Conservation (phyloP, 2,329 filamentous ascomycete species). For the Neophaeococcomyces mojaviensis region DNA sequence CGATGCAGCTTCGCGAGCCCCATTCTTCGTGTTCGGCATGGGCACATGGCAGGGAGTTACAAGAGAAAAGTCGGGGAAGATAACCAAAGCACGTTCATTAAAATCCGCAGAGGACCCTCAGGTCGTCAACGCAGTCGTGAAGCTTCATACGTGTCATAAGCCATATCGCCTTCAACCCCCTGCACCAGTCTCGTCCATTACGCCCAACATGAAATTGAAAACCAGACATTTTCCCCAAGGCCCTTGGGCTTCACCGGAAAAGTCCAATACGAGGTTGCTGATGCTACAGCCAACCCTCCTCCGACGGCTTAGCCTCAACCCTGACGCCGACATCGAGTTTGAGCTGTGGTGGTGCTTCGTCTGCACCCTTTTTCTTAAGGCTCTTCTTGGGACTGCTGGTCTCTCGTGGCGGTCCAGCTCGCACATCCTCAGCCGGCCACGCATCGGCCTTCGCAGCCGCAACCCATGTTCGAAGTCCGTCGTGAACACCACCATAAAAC, state of each 20-base stretch:
- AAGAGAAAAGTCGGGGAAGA: too few relatives aligned
- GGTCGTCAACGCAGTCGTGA: too few relatives aligned
- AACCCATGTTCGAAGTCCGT: slow-evolving; percentile 82
- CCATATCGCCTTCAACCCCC: neutral
- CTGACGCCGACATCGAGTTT: slow-evolving; percentile 39
- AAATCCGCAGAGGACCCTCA: too few relatives aligned
- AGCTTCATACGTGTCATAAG: slow-evolving; percentile 3
- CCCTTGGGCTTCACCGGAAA: slow-evolving; percentile 4
- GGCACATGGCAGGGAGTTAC: too few relatives aligned
- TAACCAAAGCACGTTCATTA: too few relatives aligned
- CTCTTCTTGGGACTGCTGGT: slow-evolving; percentile 38
- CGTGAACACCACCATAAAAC: slow-evolving; percentile 88
- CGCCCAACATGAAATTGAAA: neutral
- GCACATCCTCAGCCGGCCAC: slow-evolving; percentile 76
- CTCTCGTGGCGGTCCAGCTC: slow-evolving; percentile 44
- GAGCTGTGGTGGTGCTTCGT: slow-evolving; percentile 52
- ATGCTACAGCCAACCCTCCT: slow-evolving; percentile 19
- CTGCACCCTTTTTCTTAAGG: slow-evolving; percentile 42
- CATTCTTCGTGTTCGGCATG: too few relatives aligned
- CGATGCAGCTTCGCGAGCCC: too few relatives aligned
- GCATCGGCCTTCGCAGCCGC: slow-evolving; percentile 77
- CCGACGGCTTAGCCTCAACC: slow-evolving; percentile 8
- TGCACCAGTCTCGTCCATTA: neutral
- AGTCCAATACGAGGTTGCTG: slow-evolving; percentile 1
- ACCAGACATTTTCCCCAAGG: slow-evolving; percentile 2